Percentiles rank a stretch among this genome's conserved stretches.
Evolutionary conservation across 2,329 filamentous ascomycete species (phyloP).

Genomic region (Periconia macrospinosa): DNA sequence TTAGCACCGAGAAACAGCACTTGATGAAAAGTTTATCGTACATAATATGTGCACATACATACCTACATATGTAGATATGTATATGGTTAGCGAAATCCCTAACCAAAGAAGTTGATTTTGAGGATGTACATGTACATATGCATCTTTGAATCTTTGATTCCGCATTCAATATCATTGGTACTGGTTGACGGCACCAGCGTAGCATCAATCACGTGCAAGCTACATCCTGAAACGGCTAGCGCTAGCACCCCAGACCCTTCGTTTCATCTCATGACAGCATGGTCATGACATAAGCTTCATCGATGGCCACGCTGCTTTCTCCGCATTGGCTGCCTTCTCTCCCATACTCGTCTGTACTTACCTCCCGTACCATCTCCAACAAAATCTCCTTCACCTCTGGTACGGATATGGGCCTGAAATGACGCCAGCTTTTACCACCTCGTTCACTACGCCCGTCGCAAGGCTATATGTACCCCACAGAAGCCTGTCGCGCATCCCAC

Average conservation of each 20-base stretch:
- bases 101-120: no score
- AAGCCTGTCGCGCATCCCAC: neutral
- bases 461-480: constrained; percentile 11
- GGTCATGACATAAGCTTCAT: neutral
- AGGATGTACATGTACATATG: neutral
- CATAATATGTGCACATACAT: neutral
- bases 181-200: no score
- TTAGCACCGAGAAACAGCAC: no score
- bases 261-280: constrained; percentile 1
- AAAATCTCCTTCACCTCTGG: constrained; percentile 2
- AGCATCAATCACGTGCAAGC: neutral
- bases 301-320: neutral
- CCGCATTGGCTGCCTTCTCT: no score
- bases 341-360: constrained; percentile 1
- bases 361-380: neutral
- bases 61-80: neutral
- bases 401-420: constrained; percentile 27
- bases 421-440: constrained; percentile 11
- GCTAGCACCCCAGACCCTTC: constrained; percentile 15
- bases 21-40: no score
- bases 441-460: constrained; percentile 15
- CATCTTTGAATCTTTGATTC: no score
- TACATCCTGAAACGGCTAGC: neutral
- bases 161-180: no score
- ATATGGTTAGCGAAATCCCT: neutral